phyloP scores from a whole-genome alignment of 352 stramenopile genomes.

The Globisporangium spinosum region DNA sequence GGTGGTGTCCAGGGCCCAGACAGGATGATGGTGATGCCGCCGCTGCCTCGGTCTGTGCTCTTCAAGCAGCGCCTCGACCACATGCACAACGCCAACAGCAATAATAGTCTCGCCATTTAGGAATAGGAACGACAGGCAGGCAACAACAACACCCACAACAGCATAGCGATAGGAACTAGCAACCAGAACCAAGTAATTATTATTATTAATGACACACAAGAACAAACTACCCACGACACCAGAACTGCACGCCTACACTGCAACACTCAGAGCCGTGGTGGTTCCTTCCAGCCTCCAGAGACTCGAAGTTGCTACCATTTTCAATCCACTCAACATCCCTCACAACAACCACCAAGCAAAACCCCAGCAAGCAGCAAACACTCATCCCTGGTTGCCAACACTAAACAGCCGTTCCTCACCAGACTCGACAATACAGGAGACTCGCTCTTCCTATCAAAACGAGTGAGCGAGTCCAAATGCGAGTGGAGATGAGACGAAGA shows the following conservation, averaged over 20 bases:
- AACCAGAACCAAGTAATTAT: neutral
- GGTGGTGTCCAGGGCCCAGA: neutral
- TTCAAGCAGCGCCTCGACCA: slow-evolving; percentile 19
- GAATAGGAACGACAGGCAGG: neutral
- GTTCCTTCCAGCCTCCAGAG: neutral
- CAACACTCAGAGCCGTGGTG: neutral
- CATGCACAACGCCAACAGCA: slow-evolving; percentile 5
- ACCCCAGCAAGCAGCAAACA: neutral
- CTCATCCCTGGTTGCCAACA: neutral
- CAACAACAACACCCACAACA: neutral
- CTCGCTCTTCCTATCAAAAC: neutral
- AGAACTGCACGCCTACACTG: neutral
- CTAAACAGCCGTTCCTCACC: neutral
- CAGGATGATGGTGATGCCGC: neutral
- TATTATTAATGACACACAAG: neutral
- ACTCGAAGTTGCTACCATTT: neutral
- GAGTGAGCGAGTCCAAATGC: neutral
- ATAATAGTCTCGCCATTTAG: neutral
- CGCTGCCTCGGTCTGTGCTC: slow-evolving; percentile 14
- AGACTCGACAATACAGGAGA: neutral
- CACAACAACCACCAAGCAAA: neutral
- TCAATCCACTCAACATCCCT: neutral
- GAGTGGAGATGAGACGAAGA: neutral
- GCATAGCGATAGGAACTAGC: neutral
- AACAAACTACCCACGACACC: neutral